A percentile compares a stretch with the other conserved stretches of the same genome.
Evolutionary conservation across 1,139 yeast genomes (phyloP).

Genomic region (Debaryomycetaceae sp.): DNA sequence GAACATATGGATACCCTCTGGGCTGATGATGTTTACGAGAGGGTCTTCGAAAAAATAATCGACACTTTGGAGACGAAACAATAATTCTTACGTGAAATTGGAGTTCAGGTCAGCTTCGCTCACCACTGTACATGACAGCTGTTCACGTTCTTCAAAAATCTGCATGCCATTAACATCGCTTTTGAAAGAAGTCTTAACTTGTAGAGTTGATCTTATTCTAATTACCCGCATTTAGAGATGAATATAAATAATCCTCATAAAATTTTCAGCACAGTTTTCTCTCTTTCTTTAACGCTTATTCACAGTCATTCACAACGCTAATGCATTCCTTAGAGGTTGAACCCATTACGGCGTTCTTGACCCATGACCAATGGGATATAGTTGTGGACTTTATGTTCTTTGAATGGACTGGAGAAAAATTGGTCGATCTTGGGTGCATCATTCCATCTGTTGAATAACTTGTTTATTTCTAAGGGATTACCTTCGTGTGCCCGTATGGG

Average conservation of each 20-base stretch:
- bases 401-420: slow-evolving; percentile 64
- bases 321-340: slow-evolving; percentile 77
- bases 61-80: slow-evolving; percentile 7
- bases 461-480: slow-evolving; percentile 56
- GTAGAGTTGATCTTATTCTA: too few relatives aligned
- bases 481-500: slow-evolving; percentile 88
- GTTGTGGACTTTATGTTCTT: slow-evolving; percentile 32
- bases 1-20: slow-evolving; percentile 39
- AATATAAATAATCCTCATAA: slow-evolving; percentile 7
- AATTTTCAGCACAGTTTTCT: slow-evolving; percentile 1
- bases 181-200: too few relatives aligned
- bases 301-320: slow-evolving; percentile 66
- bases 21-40: slow-evolving; percentile 29
- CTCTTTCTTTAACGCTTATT: slow-evolving; percentile 53
- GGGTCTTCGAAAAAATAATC: slow-evolving; percentile 20
- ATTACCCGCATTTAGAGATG: neutral
- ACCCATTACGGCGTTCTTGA: slow-evolving; percentile 64
- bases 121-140: too few relatives aligned
- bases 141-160: too few relatives aligned
- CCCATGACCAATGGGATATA: slow-evolving; percentile 75
- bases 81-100: too few relatives aligned
- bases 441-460: slow-evolving; percentile 22
- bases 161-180: too few relatives aligned
- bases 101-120: too few relatives aligned
- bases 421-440: slow-evolving; percentile 44